Base-by-base conservation (phyloP, 2,329 filamentous ascomycete species). In the Hypocrella siamensis region DNA sequence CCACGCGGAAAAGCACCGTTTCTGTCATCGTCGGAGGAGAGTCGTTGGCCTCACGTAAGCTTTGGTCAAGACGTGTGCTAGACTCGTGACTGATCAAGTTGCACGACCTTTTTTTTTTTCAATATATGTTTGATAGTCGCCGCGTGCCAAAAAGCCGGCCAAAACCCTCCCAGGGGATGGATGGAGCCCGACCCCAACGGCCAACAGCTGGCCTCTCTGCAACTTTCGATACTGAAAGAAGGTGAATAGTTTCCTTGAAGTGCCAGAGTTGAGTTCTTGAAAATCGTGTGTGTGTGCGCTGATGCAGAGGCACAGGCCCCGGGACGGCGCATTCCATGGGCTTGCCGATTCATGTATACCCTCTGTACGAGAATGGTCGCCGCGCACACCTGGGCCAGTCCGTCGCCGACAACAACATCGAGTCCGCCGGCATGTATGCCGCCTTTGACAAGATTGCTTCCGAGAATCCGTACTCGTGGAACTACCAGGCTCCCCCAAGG, bases 281-380 rank as follows among this genome's bases (percentile, higher is more conserved):
- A n/a, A n/a, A n/a, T n/a, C n/a, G n/a, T n/a, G n/a, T n/a, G n/a
- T n/a, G n/a, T n/a, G n/a, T n/a, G n/a, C n/a, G n/a, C n/a, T n/a
- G n/a, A n/a, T n/a, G n/a, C n/a, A n/a, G n/a, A n/a, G n/a, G 2
- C 0, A 11, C 10, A 75, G 69, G 67, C 41, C 44, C 70, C 10
- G 73, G 70, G 2, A 60, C 63, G 2, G 53, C 55, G 3, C 74
- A 79, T 41, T 56, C 56, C 2, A 65, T 79, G 9, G 73, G 74
- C 0, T 58, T 68, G 1, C 74, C 75, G 0, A 74, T 79, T 9
- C 75, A 80, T 19, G 57, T 79, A 0, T 80, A 80, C 41, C 73
- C 75, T 1, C 44, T 80, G 0, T 79, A 76, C 41, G 75, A 79
- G 40, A 77, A 75, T 38, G 69, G 53, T 0, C 72, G 75, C 33